Conservation (phyloP, 2,329 filamentous ascomycete genomes). For the Fusarium brachygibbosum region DNA sequence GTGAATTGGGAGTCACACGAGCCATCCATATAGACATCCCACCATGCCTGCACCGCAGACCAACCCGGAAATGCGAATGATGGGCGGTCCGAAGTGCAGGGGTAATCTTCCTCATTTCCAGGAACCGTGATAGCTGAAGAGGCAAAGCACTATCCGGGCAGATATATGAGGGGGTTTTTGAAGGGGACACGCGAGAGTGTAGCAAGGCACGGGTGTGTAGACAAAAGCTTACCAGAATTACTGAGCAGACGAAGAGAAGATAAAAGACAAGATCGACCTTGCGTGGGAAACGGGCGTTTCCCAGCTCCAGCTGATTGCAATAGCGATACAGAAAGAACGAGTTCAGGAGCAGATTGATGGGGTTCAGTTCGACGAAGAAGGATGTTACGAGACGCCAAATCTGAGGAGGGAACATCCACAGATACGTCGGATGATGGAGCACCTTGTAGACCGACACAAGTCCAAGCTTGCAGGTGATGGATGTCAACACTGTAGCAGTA, state of each 20-base stretch:
- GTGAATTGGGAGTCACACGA: constrained; percentile 71
- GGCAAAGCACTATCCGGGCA: constrained; percentile 79
- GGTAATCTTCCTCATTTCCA: constrained; percentile 86
- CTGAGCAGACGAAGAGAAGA: constrained; percentile 76
- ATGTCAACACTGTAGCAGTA: constrained; percentile 71
- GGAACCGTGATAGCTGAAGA: constrained; percentile 84
- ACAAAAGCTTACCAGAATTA: constrained; percentile 80
- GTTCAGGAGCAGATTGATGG: constrained; percentile 73
- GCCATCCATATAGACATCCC: constrained; percentile 80
- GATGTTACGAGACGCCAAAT: constrained; percentile 60
- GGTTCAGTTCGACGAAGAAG: constrained; percentile 58
- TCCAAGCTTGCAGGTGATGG: constrained; percentile 69
- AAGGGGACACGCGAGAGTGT: constrained; percentile 27
- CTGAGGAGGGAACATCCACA: constrained; percentile 66
- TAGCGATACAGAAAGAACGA: constrained; percentile 84
- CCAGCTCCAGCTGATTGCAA: constrained; percentile 78
- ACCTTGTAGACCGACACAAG: constrained; percentile 64
- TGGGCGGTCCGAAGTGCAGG: constrained; percentile 71
- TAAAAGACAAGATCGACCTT: constrained; percentile 88
- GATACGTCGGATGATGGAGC: constrained; percentile 63
- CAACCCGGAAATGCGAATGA: constrained; percentile 77
- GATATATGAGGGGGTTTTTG: constrained; percentile 71
- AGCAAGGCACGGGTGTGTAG: constrained; percentile 44
- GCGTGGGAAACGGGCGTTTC: constrained; percentile 77
- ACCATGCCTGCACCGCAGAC: constrained; percentile 79